Evolutionary conservation across 176 grass and related monocot genomes (phyloP).

Genomic region (Coix lacrymajobi): DNA sequence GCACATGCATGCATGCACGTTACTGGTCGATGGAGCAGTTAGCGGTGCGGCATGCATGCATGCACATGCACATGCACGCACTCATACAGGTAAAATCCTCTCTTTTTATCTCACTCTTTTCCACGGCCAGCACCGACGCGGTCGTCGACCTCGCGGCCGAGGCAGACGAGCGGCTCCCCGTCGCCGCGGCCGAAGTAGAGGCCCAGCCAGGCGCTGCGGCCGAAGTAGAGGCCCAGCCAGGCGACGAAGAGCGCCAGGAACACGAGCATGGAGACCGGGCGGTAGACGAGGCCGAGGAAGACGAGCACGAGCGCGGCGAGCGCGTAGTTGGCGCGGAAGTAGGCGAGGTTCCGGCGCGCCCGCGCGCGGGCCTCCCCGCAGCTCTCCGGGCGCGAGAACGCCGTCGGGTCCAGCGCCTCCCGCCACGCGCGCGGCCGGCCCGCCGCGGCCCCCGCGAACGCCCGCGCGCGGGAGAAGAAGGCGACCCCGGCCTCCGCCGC

Average conservation of each 20-base stretch:
- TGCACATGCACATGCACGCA: too few species aligned
- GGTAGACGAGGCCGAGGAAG: constrained; percentile 66
- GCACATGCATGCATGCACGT: too few species aligned
- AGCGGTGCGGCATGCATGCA: too few species aligned
- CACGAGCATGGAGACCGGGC: constrained; percentile 57
- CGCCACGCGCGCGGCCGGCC: constrained; percentile 56
- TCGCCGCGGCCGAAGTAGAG: too few species aligned
- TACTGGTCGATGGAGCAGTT: too few species aligned
- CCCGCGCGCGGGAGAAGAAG: constrained; percentile 72
- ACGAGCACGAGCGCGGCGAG: constrained; percentile 52
- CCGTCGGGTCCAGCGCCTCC: constrained; percentile 52
- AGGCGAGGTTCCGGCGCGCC: constrained; percentile 67
- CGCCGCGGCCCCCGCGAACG: constrained; percentile 33
- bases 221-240: constrained; percentile 76
- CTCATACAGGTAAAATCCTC: too few species aligned
- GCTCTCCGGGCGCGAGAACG: constrained; percentile 61
- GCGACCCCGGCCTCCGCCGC: constrained; percentile 38
- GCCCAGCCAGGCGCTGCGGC: too few species aligned
- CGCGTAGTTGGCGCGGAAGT: constrained; percentile 96
- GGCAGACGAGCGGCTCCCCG: constrained; percentile 39
- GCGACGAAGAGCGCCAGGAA: constrained; percentile 70
- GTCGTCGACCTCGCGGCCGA: constrained; percentile 66
- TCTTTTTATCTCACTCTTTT: too few species aligned
- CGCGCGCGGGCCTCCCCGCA: constrained; percentile 53
- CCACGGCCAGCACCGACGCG: constrained; percentile 50